Percentiles rank a stretch among this genome's conserved stretches.
phyloP scores from a whole-genome alignment of 441 rosid genomes.

The Populus trichocarpa region DNA sequence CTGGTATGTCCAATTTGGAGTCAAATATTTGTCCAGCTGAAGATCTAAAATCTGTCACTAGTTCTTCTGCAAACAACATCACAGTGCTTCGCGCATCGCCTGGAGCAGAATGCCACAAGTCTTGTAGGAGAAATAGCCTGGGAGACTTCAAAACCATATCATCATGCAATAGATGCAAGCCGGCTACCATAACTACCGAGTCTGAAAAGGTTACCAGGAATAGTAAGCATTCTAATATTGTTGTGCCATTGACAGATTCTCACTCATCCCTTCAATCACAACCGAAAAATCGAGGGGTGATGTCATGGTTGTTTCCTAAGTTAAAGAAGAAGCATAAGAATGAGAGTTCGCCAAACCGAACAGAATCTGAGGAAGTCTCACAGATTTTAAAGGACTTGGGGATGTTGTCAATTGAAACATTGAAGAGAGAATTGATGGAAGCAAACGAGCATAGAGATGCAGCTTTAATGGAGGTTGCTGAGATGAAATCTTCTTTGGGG shows the following conservation, averaged over 20 bases:
- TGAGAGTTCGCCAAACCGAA: conserved; percentile 51
- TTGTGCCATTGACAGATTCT: conserved; percentile 76
- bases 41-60: conserved; percentile 48
- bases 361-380: conserved; percentile 75
- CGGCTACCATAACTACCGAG: conserved; percentile 29
- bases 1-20: conserved; percentile 32
- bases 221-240: conserved; percentile 56
- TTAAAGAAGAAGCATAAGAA: conserved; percentile 66
- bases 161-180: conserved; percentile 67
- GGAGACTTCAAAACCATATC: conserved; percentile 62
- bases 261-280: conserved; percentile 58
- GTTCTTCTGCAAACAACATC: conserved; percentile 41
- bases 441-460: conserved; percentile 77
- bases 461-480: conserved; percentile 61
- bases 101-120: conserved; percentile 38
- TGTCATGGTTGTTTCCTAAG: conserved; percentile 78
- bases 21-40: conserved; percentile 43
- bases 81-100: conserved; percentile 36
- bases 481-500: conserved; percentile 74
- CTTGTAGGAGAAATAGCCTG: conserved; percentile 59
- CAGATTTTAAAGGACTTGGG: conserved; percentile 58
- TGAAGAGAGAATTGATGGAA: conserved; percentile 69
- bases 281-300: conserved; percentile 53
- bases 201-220: conserved; percentile 33
- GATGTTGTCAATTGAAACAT: conserved; percentile 49